phyloP scores from a whole-genome alignment of 345 rosid genomes.

The Syzygium grande region DNA sequence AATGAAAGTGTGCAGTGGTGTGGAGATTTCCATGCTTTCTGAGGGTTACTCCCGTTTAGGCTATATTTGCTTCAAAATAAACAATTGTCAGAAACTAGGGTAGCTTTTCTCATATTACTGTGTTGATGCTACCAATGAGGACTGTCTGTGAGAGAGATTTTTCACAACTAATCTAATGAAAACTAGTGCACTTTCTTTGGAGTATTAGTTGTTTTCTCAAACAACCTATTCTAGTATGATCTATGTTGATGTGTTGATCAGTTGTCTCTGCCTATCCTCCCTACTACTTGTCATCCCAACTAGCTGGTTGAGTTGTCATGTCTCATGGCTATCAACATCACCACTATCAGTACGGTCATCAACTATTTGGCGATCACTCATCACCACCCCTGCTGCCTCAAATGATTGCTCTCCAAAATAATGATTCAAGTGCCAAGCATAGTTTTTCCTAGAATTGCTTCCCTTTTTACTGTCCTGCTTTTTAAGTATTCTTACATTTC shows the following conservation, averaged over 20 bases:
- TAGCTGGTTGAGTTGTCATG: not conserved
- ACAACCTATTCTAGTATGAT: not conserved
- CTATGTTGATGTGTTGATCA: not conserved
- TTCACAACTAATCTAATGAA: not conserved
- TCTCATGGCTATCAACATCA: not conserved
- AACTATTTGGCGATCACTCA: not conserved
- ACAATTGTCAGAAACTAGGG: not conserved
- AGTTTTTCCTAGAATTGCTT: not conserved
- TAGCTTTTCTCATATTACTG: not conserved
- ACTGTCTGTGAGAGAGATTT: not conserved
- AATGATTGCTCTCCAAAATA: not conserved
- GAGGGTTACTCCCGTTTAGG: not conserved
- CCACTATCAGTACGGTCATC: not conserved
- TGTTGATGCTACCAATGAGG: not conserved
- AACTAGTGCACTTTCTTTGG: not conserved
- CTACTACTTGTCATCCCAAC: not conserved
- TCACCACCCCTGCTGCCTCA: not conserved
- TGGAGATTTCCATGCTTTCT: not conserved
- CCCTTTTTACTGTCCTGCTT: not conserved
- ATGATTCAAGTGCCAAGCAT: not conserved
- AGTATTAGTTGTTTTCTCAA: not conserved
- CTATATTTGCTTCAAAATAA: not conserved
- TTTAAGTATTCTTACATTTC: not conserved
- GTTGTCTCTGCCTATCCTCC: not conserved
- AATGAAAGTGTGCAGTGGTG: not conserved